A percentile compares a stretch with the other conserved stretches of the same genome.
Evolutionary conservation across 352 stramenopile species (phyloP).

Genomic region (Stephanocyclus meneghinianus): DNA sequence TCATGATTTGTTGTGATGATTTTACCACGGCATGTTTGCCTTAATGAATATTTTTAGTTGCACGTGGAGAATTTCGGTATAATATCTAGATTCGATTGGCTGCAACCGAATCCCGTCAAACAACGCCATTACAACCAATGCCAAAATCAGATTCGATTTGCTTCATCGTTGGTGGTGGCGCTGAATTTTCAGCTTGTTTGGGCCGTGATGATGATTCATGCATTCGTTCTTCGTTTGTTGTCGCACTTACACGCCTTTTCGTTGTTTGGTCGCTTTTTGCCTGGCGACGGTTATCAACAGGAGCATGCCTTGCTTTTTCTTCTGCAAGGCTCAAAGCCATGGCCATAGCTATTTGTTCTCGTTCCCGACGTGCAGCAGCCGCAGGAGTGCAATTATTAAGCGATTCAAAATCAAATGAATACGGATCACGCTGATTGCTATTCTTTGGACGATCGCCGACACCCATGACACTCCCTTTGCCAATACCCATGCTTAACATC

Average conservation of each 20-base stretch:
- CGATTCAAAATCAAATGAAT: neutral
- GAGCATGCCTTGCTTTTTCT: constrained; percentile 14
- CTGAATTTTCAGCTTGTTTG: neutral
- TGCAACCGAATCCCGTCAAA: neutral
- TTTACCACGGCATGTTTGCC: no score
- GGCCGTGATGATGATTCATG: neutral
- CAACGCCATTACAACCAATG: neutral
- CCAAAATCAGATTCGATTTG: constrained; percentile 5
- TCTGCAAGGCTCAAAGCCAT: constrained; percentile 60
- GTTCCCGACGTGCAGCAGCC: constrained; percentile 32
- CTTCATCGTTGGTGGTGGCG: neutral
- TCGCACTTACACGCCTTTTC: neutral
- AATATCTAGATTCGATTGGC: neutral
- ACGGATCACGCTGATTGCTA: neutral
- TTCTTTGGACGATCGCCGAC: constrained; percentile 23
- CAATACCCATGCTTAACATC: constrained; percentile 47
- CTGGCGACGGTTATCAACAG: neutral
- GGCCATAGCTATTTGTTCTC: constrained; percentile 57
- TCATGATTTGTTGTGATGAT: no score
- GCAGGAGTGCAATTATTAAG: constrained; percentile 7
- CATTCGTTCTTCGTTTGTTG: neutral
- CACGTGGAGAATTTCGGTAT: neutral
- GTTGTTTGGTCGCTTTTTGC: neutral
- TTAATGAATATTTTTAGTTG: neutral
- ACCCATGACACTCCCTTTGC: constrained; percentile 32